phyloP scores from a whole-genome alignment of 2,329 filamentous ascomycete genomes.

The Neonectria sp. region DNA sequence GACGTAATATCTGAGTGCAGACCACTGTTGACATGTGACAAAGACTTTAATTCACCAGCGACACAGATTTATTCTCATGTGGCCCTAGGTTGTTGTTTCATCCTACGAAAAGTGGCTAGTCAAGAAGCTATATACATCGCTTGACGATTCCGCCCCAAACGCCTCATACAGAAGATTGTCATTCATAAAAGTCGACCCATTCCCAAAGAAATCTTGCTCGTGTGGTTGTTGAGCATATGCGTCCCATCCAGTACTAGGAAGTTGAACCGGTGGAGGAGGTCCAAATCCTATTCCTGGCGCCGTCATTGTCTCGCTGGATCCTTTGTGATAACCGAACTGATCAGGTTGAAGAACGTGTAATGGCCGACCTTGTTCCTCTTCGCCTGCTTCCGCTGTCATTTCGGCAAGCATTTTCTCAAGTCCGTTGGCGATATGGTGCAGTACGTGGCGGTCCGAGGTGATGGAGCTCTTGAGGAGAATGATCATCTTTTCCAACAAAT shows the following conservation, averaged over 20 bases:
- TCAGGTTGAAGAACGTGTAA: not conserved
- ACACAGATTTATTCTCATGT: not conserved
- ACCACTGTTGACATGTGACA: not conserved
- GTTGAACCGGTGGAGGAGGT: not conserved
- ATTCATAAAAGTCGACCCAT: constrained; percentile 38
- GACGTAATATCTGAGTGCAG: not conserved
- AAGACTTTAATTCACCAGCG: not conserved
- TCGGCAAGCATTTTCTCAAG: constrained; percentile 53
- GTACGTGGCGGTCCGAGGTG: constrained; percentile 54
- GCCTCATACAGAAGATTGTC: constrained; percentile 39
- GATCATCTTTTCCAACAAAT: constrained; percentile 52
- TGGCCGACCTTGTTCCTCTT: not conserved
- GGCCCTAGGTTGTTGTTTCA: not conserved
- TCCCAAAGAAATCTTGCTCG: constrained; percentile 31
- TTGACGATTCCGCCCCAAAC: constrained; percentile 41
- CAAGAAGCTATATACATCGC: constrained; percentile 31
- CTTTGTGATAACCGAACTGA: constrained; percentile 3
- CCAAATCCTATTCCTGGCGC: constrained; percentile 17
- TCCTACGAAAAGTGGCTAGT: constrained; percentile 24
- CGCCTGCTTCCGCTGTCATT: constrained; percentile 26
- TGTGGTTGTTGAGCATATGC: constrained; percentile 18
- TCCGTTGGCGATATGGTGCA: constrained; percentile 55
- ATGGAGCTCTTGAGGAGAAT: constrained; percentile 48
- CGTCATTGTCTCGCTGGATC: not conserved
- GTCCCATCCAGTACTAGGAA: constrained; percentile 20